Evolutionary conservation across 2,329 filamentous ascomycete genomes (phyloP).

Genomic region (Diplodia intermedia): DNA sequence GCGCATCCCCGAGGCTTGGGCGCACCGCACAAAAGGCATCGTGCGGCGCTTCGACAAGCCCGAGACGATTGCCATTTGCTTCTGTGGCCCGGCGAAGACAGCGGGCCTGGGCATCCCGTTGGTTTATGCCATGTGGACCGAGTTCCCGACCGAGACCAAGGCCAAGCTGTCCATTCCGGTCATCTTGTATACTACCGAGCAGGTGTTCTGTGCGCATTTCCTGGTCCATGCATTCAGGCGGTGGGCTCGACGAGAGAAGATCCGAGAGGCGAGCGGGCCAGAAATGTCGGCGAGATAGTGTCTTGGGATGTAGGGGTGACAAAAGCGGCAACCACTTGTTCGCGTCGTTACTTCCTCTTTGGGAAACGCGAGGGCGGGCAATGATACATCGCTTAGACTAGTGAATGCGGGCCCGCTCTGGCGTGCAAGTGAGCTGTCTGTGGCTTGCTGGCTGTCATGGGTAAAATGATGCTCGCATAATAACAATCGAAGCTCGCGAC

Average conservation of each 20-base stretch:
- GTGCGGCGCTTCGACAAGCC: constrained; percentile 15
- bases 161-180: constrained; percentile 28
- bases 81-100: constrained; percentile 32
- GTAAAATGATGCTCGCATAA: constrained; percentile 6
- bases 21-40: constrained; percentile 8
- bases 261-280: constrained; percentile 3
- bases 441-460: neutral
- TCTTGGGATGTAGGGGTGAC: too few relatives aligned
- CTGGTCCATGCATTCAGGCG: constrained; percentile 28
- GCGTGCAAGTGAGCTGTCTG: neutral
- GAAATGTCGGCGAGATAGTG: constrained; percentile 3
- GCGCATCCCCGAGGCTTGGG: constrained; percentile 7
- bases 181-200: constrained; percentile 31
- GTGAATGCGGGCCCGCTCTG: constrained; percentile 1
- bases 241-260: constrained; percentile 22
- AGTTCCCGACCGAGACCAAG: constrained; percentile 18
- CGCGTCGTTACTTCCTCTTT: constrained; percentile 14
- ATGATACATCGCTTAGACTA: neutral
- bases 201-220: constrained; percentile 31
- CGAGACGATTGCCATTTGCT: constrained; percentile 31
- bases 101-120: constrained; percentile 29
- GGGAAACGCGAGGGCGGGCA: neutral
- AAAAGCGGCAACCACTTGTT: constrained; percentile 16
- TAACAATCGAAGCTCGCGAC: neutral
- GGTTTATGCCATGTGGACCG: constrained; percentile 30